phyloP scores from a whole-genome alignment of 1,139 yeast species.

The Suhomyces anneliseae region DNA sequence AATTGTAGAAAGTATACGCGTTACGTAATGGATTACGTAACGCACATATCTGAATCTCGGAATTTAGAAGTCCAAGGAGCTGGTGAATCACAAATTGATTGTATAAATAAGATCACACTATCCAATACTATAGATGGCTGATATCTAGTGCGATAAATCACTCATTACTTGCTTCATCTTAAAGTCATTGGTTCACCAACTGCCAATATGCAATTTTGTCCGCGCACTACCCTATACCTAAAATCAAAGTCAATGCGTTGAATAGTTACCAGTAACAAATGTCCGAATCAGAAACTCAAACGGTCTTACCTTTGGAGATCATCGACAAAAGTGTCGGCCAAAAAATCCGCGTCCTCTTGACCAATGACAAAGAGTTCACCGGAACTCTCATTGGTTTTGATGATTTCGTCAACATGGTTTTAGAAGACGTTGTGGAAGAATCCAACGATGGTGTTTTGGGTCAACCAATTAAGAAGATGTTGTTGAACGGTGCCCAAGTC shows the following conservation, averaged over 20 bases:
- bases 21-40: too few species aligned
- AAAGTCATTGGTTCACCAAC: background rate
- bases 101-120: too few species aligned
- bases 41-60: too few species aligned
- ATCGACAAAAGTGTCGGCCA: slow-evolving; percentile 88
- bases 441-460: slow-evolving; percentile 34
- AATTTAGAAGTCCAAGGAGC: too few species aligned
- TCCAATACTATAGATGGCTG: too few species aligned
- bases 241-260: background rate
- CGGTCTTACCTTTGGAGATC: slow-evolving; percentile 73
- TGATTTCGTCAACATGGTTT: slow-evolving; percentile 90
- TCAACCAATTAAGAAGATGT: slow-evolving; percentile 59
- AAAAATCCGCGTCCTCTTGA: slow-evolving; percentile 73
- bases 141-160: too few species aligned
- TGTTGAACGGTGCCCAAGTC: slow-evolving; percentile 85
- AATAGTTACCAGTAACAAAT: background rate
- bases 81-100: too few species aligned
- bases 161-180: too few species aligned
- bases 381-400: slow-evolving; percentile 92
- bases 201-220: background rate
- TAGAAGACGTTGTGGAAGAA: slow-evolving; percentile 76
- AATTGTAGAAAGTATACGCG: too few species aligned
- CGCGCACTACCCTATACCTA: background rate
- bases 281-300: slow-evolving; percentile 13
- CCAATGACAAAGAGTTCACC: slow-evolving; percentile 71